Evolutionary conservation across 305 asterid species (phyloP).

Genomic region (Nicotiana rustica): DNA sequence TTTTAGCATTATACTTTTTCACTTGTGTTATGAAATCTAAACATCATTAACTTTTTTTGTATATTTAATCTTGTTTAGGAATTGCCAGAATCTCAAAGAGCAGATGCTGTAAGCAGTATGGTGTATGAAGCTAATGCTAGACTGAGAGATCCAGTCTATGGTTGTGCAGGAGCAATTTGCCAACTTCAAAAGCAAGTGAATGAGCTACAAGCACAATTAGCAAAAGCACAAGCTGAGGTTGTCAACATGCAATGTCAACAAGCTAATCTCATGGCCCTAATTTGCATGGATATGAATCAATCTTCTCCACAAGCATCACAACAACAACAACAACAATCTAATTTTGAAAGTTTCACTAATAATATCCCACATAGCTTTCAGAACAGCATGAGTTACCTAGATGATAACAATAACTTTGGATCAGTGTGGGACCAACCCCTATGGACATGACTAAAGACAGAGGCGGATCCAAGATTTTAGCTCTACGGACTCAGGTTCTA

Average conservation of each 20-base stretch:
- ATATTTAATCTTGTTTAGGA: conserved; percentile 47
- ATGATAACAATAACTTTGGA: conserved; percentile 49
- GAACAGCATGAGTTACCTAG: conserved; percentile 35
- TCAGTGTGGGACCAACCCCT: conserved; percentile 48
- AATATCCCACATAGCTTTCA: conserved; percentile 33
- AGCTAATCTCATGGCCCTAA: conserved; percentile 61
- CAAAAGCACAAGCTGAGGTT: conserved; percentile 68
- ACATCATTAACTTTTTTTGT: not conserved
- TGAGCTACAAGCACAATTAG: conserved; percentile 73
- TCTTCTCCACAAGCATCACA: conserved; percentile 45
- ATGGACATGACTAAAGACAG: conserved; percentile 45
- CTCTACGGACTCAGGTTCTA: too few relatives aligned
- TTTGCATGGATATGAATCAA: conserved; percentile 64
- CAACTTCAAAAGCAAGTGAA: conserved; percentile 74
- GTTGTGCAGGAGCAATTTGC: conserved; percentile 78
- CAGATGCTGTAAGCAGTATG: conserved; percentile 86
- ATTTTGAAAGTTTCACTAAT: conserved; percentile 30
- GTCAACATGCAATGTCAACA: conserved; percentile 69
- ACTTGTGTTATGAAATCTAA: not conserved
- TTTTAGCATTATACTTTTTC: not conserved
- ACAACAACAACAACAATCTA: conserved; percentile 35
- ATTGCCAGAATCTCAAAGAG: conserved; percentile 75
- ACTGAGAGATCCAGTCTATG: conserved; percentile 79
- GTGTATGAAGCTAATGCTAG: conserved; percentile 85
- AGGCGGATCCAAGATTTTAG: too few relatives aligned